phyloP scores from a whole-genome alignment of 129 eudicot species.

The Saposhnikovia divaricata region DNA sequence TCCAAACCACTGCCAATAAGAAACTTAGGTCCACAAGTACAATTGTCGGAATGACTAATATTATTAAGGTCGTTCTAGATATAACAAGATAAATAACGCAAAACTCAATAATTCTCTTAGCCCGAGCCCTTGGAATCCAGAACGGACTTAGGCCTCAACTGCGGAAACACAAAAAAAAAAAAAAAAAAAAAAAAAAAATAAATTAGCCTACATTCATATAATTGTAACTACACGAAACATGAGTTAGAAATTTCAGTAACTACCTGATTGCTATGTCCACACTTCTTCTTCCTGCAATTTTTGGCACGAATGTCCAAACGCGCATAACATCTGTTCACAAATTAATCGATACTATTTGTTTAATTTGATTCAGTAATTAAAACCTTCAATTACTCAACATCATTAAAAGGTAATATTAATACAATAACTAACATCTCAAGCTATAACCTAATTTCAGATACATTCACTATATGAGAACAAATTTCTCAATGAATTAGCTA shows the following conservation, averaged over 20 bases:
- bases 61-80: not conserved
- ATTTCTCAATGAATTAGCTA: too few species aligned
- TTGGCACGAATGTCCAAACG: not conserved
- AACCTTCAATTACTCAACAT: not conserved
- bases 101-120: not conserved
- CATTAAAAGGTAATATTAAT: too few species aligned
- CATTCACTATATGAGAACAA: too few species aligned
- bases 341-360: not conserved
- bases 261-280: not conserved
- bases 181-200: too few species aligned
- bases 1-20: not conserved
- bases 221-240: not conserved
- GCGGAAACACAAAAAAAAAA: not conserved
- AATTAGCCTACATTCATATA: not conserved
- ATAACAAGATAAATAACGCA: not conserved
- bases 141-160: not conserved
- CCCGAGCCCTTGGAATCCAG: not conserved
- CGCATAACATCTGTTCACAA: not conserved
- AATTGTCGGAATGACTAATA: not conserved
- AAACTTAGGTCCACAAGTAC: not conserved
- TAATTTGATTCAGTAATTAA: not conserved
- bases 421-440: too few species aligned
- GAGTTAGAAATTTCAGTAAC: not conserved
- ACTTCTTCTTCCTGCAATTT: slow-evolving; percentile 2
- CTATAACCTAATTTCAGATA: too few species aligned